Base-by-base conservation (phyloP, 2,329 filamentous ascomycete species). In the Aspergillus eucalypticola region DNA sequence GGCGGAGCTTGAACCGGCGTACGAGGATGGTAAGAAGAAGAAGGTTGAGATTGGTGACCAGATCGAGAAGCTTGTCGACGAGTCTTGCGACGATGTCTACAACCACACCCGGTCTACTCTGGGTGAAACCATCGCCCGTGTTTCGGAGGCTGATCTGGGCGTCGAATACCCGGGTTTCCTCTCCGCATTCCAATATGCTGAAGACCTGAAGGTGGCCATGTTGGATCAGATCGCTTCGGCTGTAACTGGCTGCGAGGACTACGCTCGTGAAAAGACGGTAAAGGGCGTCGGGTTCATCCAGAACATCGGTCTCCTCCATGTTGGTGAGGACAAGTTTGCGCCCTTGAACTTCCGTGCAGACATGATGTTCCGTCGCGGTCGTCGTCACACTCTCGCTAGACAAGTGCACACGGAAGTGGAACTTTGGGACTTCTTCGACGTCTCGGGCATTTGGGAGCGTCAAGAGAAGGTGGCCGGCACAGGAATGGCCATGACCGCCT, bases 381-480 rank as follows among this genome's bases (percentile, higher is more conserved):
- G 90, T 70, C 86, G 88, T 61, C 91, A 99, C 74, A 86, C 87
- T 2, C 80, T 96, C 42, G 92, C 91, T 5, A 87, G 92, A 64
- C 89, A 96, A 71, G 88, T 98, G 15, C 88, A 97, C 62, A 88
- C 96, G 19, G 87, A 95, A 56, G 90, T 95, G 3, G 93, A 99
- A 71, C 69, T 96, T 0, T 90, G 84, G 84, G 95, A 99, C 78
- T 98, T 99, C 81, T 91, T 99, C 69, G 95, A 99, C 75, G 83
- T 92, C 75, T 84, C 87, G 17, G 90, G 87, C 10, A 79, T 98
- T 5, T 84, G 96, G 80, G 92, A 97, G 71, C 85, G 88, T 56
- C 94, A 98, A 74, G 95, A 99, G 77, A 99, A 98, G 82, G 84
- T 96, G 58, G 93, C 94, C 5, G 92, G 94, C 41, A 96, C 93